A percentile compares a stretch with the other conserved stretches of the same genome.
phyloP scores from a whole-genome alignment of 2,329 filamentous ascomycete species.

The Alternaria alternata region DNA sequence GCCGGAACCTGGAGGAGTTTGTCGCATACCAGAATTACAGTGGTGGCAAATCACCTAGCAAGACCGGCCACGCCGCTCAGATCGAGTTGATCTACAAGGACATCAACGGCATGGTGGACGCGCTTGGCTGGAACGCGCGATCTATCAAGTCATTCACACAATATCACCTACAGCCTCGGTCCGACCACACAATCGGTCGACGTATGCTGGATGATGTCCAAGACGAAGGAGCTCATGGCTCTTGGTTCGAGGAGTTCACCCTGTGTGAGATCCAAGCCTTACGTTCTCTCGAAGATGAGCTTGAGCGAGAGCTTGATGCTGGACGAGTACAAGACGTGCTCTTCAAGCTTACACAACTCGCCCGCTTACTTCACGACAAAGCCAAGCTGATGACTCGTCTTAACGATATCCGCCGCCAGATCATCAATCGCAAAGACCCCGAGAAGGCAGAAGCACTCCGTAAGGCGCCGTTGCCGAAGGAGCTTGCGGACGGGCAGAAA shows the following conservation, averaged over 20 bases:
- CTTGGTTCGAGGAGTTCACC: conserved; percentile 72
- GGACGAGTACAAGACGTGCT: conserved; percentile 74
- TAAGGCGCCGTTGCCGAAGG: conserved; percentile 79
- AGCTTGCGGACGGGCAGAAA: conserved; percentile 83
- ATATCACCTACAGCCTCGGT: conserved; percentile 63
- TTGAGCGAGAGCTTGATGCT: conserved; percentile 71
- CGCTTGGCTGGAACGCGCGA: conserved; percentile 84
- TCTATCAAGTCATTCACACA: conserved; percentile 67
- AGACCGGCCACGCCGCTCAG: conserved; percentile 55
- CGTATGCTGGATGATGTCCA: conserved; percentile 67
- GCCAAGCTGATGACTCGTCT: conserved; percentile 74
- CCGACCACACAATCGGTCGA: conserved; percentile 64
- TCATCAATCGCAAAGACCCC: conserved; percentile 74
- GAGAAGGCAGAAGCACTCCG: conserved; percentile 70
- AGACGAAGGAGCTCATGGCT: conserved; percentile 46
- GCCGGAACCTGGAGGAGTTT: conserved; percentile 71
- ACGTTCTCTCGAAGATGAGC: conserved; percentile 65
- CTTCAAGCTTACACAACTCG: conserved; percentile 72
- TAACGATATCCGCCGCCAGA: conserved; percentile 78
- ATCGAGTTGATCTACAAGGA: conserved; percentile 71
- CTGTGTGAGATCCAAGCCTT: conserved; percentile 79
- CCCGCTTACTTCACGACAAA: conserved; percentile 74
- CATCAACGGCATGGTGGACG: conserved; percentile 94
- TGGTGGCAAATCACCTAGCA: conserved; percentile 47
- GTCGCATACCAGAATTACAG: conserved; percentile 63